Conservation (phyloP, 306 rosid genomes). For the Inga leiocalycina region DNA sequence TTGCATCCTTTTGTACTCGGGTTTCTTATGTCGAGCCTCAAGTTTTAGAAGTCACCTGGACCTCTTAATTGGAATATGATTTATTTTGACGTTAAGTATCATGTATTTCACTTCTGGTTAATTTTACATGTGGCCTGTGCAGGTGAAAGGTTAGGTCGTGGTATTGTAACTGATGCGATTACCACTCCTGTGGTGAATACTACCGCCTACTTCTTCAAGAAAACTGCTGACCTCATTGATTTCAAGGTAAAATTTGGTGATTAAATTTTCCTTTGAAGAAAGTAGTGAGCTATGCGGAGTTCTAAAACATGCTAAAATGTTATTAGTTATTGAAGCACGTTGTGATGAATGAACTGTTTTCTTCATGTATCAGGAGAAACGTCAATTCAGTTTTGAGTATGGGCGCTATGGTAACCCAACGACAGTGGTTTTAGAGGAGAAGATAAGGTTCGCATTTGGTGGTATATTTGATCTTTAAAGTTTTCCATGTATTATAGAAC, state of each 20-base stretch:
- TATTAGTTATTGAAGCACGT: not conserved
- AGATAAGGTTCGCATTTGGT: slow-evolving; percentile 71
- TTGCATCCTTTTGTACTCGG: not conserved
- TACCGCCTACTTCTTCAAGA: slow-evolving; percentile 82
- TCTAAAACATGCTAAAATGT: not conserved
- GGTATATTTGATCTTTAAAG: not conserved
- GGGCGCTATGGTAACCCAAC: slow-evolving; percentile 98
- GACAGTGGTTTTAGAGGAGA: slow-evolving; percentile 84
- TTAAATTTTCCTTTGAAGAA: not conserved
- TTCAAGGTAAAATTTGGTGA: slow-evolving; percentile 61
- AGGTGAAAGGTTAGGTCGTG: slow-evolving; percentile 94
- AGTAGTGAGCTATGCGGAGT: not conserved
- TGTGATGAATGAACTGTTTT: not conserved
- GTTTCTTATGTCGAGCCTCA: not conserved
- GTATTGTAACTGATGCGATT: slow-evolving; percentile 81
- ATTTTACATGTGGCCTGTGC: slow-evolving; percentile 29
- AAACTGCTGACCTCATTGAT: slow-evolving; percentile 78
- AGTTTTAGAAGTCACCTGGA: not conserved
- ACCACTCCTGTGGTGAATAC: slow-evolving; percentile 94
- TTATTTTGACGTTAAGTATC: not conserved
- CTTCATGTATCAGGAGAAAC: slow-evolving; percentile 70
- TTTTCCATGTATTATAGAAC: slow-evolving; percentile 9
- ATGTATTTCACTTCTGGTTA: slow-evolving; percentile 26
- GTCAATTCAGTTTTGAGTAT: slow-evolving; percentile 74
- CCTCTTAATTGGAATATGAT: not conserved